Evolutionary conservation across 768 basidiomycete species (phyloP), one percentile per base, ranked within the genome.

Genomic region (Suillus occidentalis): DNA sequence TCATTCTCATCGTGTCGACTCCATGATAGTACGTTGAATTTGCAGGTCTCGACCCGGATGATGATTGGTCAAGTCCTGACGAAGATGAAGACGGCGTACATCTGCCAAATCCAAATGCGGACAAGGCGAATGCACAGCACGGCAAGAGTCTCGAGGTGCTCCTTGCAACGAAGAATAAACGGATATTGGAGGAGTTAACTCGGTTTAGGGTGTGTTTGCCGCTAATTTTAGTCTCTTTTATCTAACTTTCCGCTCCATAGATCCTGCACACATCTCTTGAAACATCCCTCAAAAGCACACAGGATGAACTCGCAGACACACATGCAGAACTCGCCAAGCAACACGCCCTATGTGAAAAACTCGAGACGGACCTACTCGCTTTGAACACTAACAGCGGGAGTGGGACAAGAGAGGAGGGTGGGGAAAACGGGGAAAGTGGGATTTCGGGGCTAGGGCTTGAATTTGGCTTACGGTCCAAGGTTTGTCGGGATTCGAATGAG

Each of bases 131-230:
- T 68, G 83, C 78, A 1, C 86, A 89, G 55, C 87, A 86, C 25
- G 91, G 88, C 31, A 90, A 90, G 74, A 94, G 95, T 0, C 85
- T 99, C 1, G 97, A 99, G 76, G 87, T 87, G 39, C 87, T 99
- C 6, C 85, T 99, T 40, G 94, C 95, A 6, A 89, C 85, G 47
- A 99, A 99, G 82, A 99, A 99, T 78, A 93, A 94, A 73, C 87
- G 91, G 52, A 85, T 99, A 22, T 82, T 94, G 53, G 96, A 98
- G 70, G 95, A 99, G 72, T 80, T 99, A 62, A 97, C 97, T 6
- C 94, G 89, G 70, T 89, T 97, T 72, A 81, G 97, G 66, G 95
- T 94, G 69, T 10, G 85, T 73, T 65, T 45, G 63, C 12, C 18
- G n/a, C 28, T 31, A 36, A 40, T 65, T 4, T 52, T 59, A 47